A percentile compares a stretch with the other conserved stretches of the same genome.
Evolutionary conservation across 139 green algal genomes (phyloP).

Genomic region (Ulvella scutata): DNA sequence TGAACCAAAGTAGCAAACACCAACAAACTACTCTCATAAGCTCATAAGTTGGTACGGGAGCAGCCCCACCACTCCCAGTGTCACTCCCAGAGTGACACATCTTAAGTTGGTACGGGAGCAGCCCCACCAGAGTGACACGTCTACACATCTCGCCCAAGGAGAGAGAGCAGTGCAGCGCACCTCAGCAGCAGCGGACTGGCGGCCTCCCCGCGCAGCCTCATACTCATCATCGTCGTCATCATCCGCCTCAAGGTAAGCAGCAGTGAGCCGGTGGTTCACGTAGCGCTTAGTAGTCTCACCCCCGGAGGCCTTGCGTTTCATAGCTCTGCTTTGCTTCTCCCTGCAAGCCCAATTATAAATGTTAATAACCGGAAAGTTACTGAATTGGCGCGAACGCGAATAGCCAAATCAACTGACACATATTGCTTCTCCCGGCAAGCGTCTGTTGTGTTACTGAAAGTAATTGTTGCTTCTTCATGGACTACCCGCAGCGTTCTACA

Average conservation of each 20-base stretch:
- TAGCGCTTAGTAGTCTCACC: neutral
- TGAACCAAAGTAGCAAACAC: too few relatives aligned
- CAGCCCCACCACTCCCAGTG: neutral
- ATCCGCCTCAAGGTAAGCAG: neutral
- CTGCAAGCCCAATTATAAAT: neutral
- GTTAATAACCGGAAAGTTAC: neutral
- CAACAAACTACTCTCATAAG: too few relatives aligned
- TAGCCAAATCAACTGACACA: too few relatives aligned
- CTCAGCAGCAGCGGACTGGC: neutral
- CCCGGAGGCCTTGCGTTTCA: neutral
- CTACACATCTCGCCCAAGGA: neutral
- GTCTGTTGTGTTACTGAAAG: too few relatives aligned
- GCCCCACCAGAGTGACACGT: neutral
- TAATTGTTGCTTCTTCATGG: too few relatives aligned
- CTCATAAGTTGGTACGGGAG: neutral
- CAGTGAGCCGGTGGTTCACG: neutral
- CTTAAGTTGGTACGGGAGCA: neutral
- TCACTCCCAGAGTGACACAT: too few relatives aligned
- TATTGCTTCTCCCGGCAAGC: too few relatives aligned
- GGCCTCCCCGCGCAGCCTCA: neutral
- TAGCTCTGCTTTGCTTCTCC: neutral
- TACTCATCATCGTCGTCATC: slow-evolving; percentile 1
- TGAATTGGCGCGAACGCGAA: neutral
- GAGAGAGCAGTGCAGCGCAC: too few relatives aligned
- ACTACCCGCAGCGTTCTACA: too few relatives aligned